Evolutionary conservation across 768 basidiomycete genomes (phyloP), one percentile per base, ranked within the genome.

Genomic region (Rossbeevera mucosa): DNA sequence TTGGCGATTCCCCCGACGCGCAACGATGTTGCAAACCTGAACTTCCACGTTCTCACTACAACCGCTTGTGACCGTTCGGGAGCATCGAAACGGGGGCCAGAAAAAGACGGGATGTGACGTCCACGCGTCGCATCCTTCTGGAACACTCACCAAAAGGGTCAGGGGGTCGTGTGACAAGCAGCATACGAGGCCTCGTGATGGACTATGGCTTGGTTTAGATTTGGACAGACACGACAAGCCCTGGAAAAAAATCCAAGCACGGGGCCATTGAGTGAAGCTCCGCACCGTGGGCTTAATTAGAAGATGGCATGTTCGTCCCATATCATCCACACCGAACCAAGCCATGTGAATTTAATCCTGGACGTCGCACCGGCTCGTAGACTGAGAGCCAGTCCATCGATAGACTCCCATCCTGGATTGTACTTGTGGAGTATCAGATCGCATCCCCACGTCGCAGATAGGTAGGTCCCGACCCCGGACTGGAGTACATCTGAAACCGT

Each of bases 391-490:
- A 24, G 45, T 40, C 42, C 47, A 53, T 53, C 49, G 51, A 53
- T 56, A 25, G 12, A 52, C 18, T 48, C 45, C 40, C 40, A 31
- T 50, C 24, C 43, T 44, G 50, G 48, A 49, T 41, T 43, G 22
- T 46, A 42, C 36, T 36, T 55, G 48, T 47, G 46, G 56, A 48
- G 48, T 47, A 55, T 55, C 29, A 41, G 46, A 52, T 61, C 47
- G 40, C 31, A 51, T 44, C 52, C 59, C 54, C 62, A 54, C 50
- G 33, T 53, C 61, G 62, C 64, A 48, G 56, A 61, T 61, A 55
- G 44, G 56, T 48, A 59, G 56, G 53, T 52, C 45, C 25, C 50
- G 31, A 18, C 36, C 50, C 49, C 44, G 30, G 47, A 52, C 13
- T 30, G 30, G n/a, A 30, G 33, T 22, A 43, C 36, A 42, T 43